Conservation (phyloP, 2,329 filamentous ascomycete genomes). For the Verticillium isaacii region DNA sequence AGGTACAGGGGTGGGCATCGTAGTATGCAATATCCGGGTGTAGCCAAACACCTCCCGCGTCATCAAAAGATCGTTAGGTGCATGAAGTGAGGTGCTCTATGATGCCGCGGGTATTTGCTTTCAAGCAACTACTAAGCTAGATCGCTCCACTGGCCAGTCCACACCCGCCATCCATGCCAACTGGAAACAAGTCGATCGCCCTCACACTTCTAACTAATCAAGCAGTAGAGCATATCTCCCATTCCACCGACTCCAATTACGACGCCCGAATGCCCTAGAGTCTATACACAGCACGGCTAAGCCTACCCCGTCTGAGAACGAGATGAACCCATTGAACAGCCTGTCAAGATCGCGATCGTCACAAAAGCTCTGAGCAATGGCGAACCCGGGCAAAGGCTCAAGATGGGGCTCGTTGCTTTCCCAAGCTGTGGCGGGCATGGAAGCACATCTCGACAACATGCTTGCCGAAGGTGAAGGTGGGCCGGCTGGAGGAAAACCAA, state of each 20-base stretch:
- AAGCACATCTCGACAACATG: slow-evolving; percentile 88
- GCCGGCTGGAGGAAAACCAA: slow-evolving; percentile 10
- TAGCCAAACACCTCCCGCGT: too few species aligned
- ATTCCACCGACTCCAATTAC: neutral
- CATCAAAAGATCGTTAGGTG: too few species aligned
- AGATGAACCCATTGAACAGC: neutral
- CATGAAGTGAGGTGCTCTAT: neutral
- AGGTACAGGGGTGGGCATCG: too few species aligned
- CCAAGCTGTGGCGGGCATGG: slow-evolving; percentile 88
- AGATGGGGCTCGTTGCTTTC: slow-evolving; percentile 80
- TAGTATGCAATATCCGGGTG: too few species aligned
- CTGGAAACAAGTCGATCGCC: neutral
- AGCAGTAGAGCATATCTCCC: neutral
- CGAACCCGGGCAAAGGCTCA: slow-evolving; percentile 22
- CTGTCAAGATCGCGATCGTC: neutral
- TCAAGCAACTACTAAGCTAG: neutral
- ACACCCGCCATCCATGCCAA: too few species aligned
- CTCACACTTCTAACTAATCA: neutral
- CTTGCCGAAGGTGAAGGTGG: slow-evolving; percentile 68
- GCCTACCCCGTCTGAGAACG: neutral
- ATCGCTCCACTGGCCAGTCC: neutral
- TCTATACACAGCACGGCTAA: neutral
- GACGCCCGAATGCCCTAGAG: neutral
- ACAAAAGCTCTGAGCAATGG: neutral
- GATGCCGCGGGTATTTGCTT: neutral